Evolutionary conservation across 495 filamentous ascomycete genomes (phyloP), one percentile per base, ranked within the genome.

Genomic region (Amorphotheca resinae): DNA sequence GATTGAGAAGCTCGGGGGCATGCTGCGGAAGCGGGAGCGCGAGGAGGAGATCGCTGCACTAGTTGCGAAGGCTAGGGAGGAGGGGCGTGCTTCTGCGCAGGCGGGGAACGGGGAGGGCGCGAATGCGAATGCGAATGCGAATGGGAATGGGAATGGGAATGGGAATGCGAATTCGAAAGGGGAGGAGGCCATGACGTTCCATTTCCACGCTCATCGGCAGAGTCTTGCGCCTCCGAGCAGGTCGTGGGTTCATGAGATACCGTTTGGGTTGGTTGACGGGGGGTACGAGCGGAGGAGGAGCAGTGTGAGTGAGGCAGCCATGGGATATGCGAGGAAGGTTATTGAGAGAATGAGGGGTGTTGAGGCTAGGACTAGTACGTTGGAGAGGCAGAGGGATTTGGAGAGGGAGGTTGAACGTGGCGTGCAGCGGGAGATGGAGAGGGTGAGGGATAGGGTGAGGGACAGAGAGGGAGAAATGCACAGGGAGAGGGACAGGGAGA

Each of bases 401-500:
- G 32, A 39, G 15, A 35, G 40, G 21, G 22, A 51, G 51, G 17
- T 22, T 44, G 31, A 42, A 32, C 26, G 26, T 40, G 35, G 40
- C 25, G 36, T 33, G 42, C 14, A 22, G 14, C 23, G 22, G 14
- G 9, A 21, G 23, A 30, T 17, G 21, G 16, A 21, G 21, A 26
- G 34, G 39, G 40, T 35, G 46, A 35, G 18, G 40, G 23, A 15
- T 16, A 42, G 22, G 40, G 45, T 41, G 22, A 36, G 38, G 36
- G 25, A 39, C 34, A 25, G 18, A 36, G 28, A 18, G 32, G 48
- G 31, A 32, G 22, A 51, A 47, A 21, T 22, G 44, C 23, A 42
- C 34, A 30, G 26, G 41, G 22, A 51, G 51, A 21, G 33, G 44
- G 31, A 42, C 34, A 30, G 26, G 41, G 35, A 44, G 26, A 40